These are phyloP conservation scores for Phaeosphaeriaceae sp. DNA, from an alignment of 2,329 filamentous ascomycete genomes.

Conservation along the genomic window DNA sequence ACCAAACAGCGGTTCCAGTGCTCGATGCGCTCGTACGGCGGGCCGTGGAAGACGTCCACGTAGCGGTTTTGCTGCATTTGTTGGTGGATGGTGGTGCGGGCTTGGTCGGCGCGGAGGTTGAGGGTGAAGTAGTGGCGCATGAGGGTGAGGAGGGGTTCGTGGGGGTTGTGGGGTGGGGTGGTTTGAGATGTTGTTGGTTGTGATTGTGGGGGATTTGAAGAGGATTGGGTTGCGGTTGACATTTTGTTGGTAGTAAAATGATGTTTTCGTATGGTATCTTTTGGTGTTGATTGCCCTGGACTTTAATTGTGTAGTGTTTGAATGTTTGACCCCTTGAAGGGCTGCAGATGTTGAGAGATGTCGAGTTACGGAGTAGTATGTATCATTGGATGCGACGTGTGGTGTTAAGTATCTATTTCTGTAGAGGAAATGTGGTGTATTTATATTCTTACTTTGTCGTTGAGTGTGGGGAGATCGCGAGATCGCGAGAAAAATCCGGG, in stretches of 20 bases:
- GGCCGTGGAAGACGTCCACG: constrained; percentile 1
- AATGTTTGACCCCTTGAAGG: too few species aligned
- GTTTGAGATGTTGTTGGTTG: background rate
- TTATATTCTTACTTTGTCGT: background rate
- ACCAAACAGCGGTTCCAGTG: background rate
- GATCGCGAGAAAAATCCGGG: background rate
- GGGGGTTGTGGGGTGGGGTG: background rate
- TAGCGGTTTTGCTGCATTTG: constrained; percentile 4
- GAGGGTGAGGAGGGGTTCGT: background rate
- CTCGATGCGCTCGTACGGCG: background rate
- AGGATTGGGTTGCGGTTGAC: background rate
- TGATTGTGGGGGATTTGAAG: background rate
- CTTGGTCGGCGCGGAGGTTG: constrained; percentile 2
- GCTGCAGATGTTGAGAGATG: too few species aligned
- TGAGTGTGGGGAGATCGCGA: background rate
- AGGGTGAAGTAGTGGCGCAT: constrained; percentile 1
- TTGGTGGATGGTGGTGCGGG: background rate
- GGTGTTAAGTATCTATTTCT: too few species aligned
- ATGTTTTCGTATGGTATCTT: too few species aligned
- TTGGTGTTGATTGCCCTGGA: too few species aligned
- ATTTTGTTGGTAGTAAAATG: background rate
- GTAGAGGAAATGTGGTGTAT: too few species aligned
- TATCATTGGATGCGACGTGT: too few species aligned
- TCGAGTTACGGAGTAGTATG: too few species aligned
- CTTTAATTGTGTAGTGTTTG: too few species aligned